Evolutionary conservation across 1,284 basidiomycete genomes (phyloP).

Genomic region (Rhodotorula sp.): DNA sequence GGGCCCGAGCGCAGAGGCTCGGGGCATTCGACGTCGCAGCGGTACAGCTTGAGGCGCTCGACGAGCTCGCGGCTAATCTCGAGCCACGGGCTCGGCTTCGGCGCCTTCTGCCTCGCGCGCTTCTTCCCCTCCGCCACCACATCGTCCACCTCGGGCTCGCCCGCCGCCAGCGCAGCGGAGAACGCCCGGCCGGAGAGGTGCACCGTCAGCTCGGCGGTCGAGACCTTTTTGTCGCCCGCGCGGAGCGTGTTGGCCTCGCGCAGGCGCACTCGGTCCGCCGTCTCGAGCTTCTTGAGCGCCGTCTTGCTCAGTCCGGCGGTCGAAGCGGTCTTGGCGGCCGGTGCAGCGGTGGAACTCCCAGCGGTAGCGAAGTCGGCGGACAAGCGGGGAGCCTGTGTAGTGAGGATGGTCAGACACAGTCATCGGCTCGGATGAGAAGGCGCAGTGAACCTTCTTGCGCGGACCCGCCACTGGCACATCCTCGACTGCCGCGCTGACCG

Average conservation of each 20-base stretch:
- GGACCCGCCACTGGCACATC: not conserved
- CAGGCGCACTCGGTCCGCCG: constrained; percentile 18
- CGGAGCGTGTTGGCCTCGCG: constrained; percentile 35
- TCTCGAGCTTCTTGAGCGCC: constrained; percentile 27
- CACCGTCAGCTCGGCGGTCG: constrained; percentile 30
- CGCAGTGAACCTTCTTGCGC: not conserved
- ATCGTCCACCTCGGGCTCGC: not conserved
- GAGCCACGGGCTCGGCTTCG: constrained; percentile 21
- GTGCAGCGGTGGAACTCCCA: not conserved
- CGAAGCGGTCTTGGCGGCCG: not conserved
- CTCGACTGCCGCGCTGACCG: not conserved
- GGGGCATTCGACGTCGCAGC: constrained; percentile 23
- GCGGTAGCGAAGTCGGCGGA: not conserved
- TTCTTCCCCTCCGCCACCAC: not conserved
- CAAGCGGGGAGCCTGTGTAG: not conserved
- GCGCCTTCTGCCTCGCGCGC: constrained; percentile 19
- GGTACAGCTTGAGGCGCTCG: constrained; percentile 6
- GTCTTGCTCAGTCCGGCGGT: constrained; percentile 5
- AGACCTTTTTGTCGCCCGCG: constrained; percentile 22
- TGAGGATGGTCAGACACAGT: no score
- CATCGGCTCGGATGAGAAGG: no score
- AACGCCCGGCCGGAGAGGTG: constrained; percentile 36
- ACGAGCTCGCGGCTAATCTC: constrained; percentile 16
- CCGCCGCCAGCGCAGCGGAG: not conserved
- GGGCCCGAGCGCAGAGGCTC: not conserved